Evolutionary conservation across 202 grass and related monocot genomes (phyloP).

Genomic region (Digitaria exilis): DNA sequence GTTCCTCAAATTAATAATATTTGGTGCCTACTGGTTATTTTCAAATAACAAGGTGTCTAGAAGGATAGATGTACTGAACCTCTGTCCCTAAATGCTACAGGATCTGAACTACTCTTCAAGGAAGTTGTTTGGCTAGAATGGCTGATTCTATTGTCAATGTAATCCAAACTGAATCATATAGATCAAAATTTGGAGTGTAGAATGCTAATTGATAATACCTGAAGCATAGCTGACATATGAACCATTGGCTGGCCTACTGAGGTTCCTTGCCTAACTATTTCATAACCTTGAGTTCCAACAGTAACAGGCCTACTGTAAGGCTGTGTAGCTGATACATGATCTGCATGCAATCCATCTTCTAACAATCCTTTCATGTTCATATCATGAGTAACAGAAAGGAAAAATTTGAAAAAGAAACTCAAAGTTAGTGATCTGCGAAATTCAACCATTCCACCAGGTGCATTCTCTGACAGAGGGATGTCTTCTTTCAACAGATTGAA

Average conservation of each 20-base stretch:
- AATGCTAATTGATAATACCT: slow-evolving; percentile 55
- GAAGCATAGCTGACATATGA: slow-evolving; percentile 89
- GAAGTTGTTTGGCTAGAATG: not conserved
- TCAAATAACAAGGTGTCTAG: not conserved
- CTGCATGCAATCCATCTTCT: slow-evolving; percentile 48
- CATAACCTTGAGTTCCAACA: slow-evolving; percentile 76
- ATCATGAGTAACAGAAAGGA: slow-evolving; percentile 74
- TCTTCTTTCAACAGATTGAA: slow-evolving; percentile 85
- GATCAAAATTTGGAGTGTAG: slow-evolving; percentile 5
- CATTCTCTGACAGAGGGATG: slow-evolving; percentile 68
- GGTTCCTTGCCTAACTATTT: slow-evolving; percentile 76
- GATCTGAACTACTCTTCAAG: not conserved
- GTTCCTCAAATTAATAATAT: no score
- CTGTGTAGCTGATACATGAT: slow-evolving; percentile 70
- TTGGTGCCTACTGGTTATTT: not conserved
- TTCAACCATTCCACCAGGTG: slow-evolving; percentile 97
- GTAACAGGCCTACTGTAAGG: slow-evolving; percentile 50
- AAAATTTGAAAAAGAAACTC: slow-evolving; percentile 99
- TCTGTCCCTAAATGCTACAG: not conserved
- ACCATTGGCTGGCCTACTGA: slow-evolving; percentile 78
- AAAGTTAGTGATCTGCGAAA: slow-evolving; percentile 88
- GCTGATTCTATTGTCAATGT: not conserved
- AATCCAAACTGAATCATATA: slow-evolving; percentile 16
- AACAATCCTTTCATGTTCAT: slow-evolving; percentile 64
- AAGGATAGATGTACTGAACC: not conserved